Evolutionary conservation across 768 basidiomycete species (phyloP).

Genomic region (Boletus rufocinnamomeus): DNA sequence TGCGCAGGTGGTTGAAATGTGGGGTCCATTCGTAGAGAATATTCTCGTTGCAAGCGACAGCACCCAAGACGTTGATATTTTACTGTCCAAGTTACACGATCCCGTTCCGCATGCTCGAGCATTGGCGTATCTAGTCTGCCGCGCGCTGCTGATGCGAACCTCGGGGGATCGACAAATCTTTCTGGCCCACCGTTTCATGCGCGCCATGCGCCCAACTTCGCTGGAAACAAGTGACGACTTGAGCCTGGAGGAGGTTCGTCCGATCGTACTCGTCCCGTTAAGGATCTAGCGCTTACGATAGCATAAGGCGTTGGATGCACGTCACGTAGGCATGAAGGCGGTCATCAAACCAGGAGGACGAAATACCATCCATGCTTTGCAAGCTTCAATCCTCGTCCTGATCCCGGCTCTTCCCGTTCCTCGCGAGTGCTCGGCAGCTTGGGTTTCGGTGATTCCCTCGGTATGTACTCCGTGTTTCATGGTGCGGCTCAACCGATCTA

Average conservation of each 20-base stretch:
- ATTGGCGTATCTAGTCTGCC: constrained; percentile 62
- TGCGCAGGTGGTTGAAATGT: neutral
- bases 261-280: neutral
- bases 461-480: constrained; percentile 31
- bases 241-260: constrained; percentile 34
- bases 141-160: constrained; percentile 56
- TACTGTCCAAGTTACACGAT: constrained; percentile 56
- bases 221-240: constrained; percentile 46
- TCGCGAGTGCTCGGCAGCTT: constrained; percentile 40
- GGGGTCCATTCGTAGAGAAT: constrained; percentile 50
- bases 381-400: constrained; percentile 54
- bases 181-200: constrained; percentile 50
- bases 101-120: constrained; percentile 52
- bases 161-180: constrained; percentile 61
- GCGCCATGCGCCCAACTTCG: constrained; percentile 46
- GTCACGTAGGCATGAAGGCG: constrained; percentile 48
- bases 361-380: constrained; percentile 56
- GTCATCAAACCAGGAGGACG: constrained; percentile 62
- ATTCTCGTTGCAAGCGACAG: constrained; percentile 54
- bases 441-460: constrained; percentile 44
- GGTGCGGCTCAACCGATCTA: neutral
- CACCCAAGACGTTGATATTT: constrained; percentile 43
- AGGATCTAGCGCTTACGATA: constrained; percentile 4
- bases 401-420: constrained; percentile 52
- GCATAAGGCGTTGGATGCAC: constrained; percentile 46